Conservation (phyloP, 2,329 filamentous ascomycete genomes). For the Huntiella savannae region DNA sequence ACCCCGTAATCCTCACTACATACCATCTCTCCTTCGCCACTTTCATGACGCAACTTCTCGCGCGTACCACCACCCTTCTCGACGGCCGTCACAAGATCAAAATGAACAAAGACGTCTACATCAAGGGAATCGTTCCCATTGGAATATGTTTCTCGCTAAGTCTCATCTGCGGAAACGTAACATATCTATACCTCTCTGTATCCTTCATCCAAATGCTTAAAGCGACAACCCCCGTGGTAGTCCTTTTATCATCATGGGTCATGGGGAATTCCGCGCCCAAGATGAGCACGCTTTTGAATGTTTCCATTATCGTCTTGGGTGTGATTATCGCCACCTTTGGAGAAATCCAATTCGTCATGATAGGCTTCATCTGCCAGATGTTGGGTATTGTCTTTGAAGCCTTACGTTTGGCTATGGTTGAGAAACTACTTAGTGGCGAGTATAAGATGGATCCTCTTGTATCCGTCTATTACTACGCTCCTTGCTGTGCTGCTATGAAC, state of each 20-base stretch:
- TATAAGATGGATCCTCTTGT: constrained; percentile 87
- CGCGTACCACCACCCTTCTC: constrained; percentile 71
- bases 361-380: constrained; percentile 62
- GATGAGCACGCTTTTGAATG: constrained; percentile 74
- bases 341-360: constrained; percentile 80
- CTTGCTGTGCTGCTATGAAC: constrained; percentile 70
- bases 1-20: constrained; percentile 72
- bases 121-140: constrained; percentile 85
- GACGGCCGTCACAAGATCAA: constrained; percentile 92
- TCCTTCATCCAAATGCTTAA: constrained; percentile 99
- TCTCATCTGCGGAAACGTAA: constrained; percentile 89
- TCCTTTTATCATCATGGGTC: constrained; percentile 74
- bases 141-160: constrained; percentile 90
- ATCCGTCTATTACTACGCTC: constrained; percentile 78
- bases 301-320: constrained; percentile 85
- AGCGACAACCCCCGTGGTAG: constrained; percentile 88
- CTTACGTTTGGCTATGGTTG: constrained; percentile 65
- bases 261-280: constrained; percentile 72
- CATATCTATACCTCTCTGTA: constrained; percentile 87
- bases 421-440: constrained; percentile 62
- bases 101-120: constrained; percentile 88
- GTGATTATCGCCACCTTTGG: constrained; percentile 87
- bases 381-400: constrained; percentile 67
- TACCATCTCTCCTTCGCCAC: constrained; percentile 92
- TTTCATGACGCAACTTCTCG: constrained; percentile 81